phyloP scores from a whole-genome alignment of 2,329 filamentous ascomycete genomes.

The Bipolaris sorokiniana region DNA sequence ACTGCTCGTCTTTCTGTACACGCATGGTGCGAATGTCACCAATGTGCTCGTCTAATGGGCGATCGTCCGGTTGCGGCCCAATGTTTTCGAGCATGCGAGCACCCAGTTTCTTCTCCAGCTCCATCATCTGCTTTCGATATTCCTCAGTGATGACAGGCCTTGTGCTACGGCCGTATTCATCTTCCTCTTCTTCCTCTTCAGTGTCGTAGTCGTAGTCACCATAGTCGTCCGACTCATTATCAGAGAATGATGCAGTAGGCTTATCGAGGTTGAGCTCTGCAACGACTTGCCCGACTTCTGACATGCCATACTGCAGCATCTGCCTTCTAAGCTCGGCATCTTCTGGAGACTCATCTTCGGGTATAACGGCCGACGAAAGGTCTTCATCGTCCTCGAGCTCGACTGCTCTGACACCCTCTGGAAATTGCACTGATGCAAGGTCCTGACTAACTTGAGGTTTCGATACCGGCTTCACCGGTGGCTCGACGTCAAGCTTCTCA shows the following conservation, averaged over 20 bases:
- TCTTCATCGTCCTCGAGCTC: conserved; percentile 53
- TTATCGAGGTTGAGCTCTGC: conserved; percentile 88
- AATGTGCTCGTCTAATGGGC: conserved; percentile 54
- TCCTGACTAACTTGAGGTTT: conserved; percentile 35
- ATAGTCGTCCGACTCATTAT: conserved; percentile 54
- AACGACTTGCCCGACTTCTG: conserved; percentile 88
- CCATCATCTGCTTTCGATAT: conserved; percentile 82
- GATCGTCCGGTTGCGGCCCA: conserved; percentile 54
- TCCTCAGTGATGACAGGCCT: conserved; percentile 71
- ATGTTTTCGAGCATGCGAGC: conserved; percentile 63
- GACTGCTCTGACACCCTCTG: conserved; percentile 47
- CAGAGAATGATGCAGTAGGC: conserved; percentile 57
- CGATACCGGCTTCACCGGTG: conserved; percentile 7
- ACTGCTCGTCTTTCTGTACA: conserved; percentile 49
- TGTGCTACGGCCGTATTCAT: conserved; percentile 76
- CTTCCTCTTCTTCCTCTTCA: conserved; percentile 71
- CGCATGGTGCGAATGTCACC: conserved; percentile 65
- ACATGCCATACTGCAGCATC: conserved; percentile 89
- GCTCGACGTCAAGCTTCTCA: conserved; percentile 60
- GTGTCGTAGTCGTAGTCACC: conserved; percentile 45
- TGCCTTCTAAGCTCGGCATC: conserved; percentile 81
- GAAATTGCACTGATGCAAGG: conserved; percentile 39
- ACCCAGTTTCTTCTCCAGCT: conserved; percentile 79
- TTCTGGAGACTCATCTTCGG: conserved; percentile 77
- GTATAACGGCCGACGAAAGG: conserved; percentile 62